Conservation (phyloP, 2,329 filamentous ascomycete genomes). For the Orbilia blumenaviensis region DNA sequence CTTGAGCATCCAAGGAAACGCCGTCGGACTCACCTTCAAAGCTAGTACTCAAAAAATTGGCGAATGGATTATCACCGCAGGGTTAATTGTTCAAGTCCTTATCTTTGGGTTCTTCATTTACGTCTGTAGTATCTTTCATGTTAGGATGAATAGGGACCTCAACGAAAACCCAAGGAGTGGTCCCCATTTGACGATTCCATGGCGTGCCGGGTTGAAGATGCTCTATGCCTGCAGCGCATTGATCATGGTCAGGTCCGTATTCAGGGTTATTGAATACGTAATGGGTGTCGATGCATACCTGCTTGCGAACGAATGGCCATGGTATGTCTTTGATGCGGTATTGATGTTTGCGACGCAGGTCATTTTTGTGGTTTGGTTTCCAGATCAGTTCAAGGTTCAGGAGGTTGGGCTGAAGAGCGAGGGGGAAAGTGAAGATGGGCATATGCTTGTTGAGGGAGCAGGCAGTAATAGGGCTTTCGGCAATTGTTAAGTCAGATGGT, state of each 20-base stretch:
- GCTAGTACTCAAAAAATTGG: slow-evolving; percentile 60
- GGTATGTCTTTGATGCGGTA: slow-evolving; percentile 65
- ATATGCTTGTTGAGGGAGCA: neutral
- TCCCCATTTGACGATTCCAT: slow-evolving; percentile 18
- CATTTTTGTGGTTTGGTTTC: slow-evolving; percentile 61
- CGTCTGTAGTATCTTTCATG: slow-evolving; percentile 65
- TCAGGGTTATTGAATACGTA: slow-evolving; percentile 65
- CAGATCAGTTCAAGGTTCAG: slow-evolving; percentile 46
- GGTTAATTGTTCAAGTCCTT: slow-evolving; percentile 68
- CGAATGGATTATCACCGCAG: slow-evolving; percentile 66
- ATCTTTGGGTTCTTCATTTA: slow-evolving; percentile 69
- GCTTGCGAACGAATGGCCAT: slow-evolving; percentile 63
- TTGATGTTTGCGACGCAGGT: slow-evolving; percentile 63
- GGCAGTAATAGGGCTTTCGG: neutral
- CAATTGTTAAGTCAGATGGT: neutral
- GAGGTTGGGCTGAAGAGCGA: neutral
- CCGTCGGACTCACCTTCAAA: slow-evolving; percentile 61
- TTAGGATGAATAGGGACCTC: slow-evolving; percentile 5
- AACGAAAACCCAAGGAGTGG: neutral
- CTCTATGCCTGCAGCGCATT: slow-evolving; percentile 63
- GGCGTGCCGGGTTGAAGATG: slow-evolving; percentile 41
- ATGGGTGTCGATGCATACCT: slow-evolving; percentile 64
- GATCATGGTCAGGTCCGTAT: slow-evolving; percentile 65
- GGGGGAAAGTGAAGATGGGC: neutral
- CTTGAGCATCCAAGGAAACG: slow-evolving; percentile 64